A percentile compares a stretch with the other conserved stretches of the same genome.
Evolutionary conservation across 768 basidiomycete species (phyloP).

Genomic region (Brasilioporus rufonigricans): DNA sequence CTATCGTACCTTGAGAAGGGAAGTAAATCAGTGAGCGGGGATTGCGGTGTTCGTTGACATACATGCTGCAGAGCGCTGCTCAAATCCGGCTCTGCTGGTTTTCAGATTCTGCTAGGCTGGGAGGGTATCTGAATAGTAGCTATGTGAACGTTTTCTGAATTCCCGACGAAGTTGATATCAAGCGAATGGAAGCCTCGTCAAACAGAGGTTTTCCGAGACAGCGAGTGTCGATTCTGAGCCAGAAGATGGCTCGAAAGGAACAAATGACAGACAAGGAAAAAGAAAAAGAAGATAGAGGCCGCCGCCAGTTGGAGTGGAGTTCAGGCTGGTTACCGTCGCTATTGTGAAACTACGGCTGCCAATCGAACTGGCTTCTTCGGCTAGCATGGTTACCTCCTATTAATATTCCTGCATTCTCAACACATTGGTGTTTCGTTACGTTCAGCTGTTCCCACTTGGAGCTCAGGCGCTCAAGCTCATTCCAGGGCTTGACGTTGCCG

Average conservation of each 20-base stretch:
- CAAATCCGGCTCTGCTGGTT: conserved; percentile 47
- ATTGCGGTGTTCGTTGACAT: conserved; percentile 30
- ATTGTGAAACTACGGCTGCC: conserved; percentile 13
- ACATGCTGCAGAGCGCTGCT: conserved; percentile 69
- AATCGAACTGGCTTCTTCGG: conserved; percentile 17
- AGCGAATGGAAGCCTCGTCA: conserved; percentile 31
- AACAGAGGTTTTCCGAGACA: conserved; percentile 20
- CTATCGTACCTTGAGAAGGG: conserved; percentile 54
- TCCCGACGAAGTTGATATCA: conserved; percentile 13
- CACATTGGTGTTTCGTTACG: no score
- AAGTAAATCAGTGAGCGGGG: conserved; percentile 6
- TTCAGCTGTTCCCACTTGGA: not conserved
- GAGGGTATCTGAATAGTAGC: conserved; percentile 24
- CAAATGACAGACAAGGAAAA: conserved; percentile 1
- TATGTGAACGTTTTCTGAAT: conserved; percentile 1
- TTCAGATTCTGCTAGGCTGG: conserved; percentile 34
- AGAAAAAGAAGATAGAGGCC: not conserved
- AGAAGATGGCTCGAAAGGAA: conserved; percentile 3
- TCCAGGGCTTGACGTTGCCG: not conserved
- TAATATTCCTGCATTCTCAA: not conserved
- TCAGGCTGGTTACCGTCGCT: conserved; percentile 18
- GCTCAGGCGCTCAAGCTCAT: not conserved
- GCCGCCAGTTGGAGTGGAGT: not conserved
- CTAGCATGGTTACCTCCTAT: conserved; percentile 3
- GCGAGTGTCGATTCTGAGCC: conserved; percentile 16